Evolutionary conservation across 2,329 filamentous ascomycete species (phyloP).

Genomic region (Curvularia spicifera): DNA sequence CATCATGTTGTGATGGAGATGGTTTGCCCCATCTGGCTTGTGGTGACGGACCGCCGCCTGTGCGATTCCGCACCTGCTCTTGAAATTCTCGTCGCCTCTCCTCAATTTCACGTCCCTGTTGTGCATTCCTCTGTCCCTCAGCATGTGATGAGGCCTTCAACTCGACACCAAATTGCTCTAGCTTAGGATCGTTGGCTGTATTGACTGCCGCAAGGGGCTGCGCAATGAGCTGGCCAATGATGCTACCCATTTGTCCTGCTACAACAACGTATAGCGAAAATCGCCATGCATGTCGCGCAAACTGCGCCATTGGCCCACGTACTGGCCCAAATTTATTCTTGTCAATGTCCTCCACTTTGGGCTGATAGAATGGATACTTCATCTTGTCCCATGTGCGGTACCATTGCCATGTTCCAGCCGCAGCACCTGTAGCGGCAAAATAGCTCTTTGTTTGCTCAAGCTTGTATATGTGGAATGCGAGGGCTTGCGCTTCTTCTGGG

Average conservation of each 20-base stretch:
- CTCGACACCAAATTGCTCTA: conserved; percentile 50
- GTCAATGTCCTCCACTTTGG: conserved; percentile 48
- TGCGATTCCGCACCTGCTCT: conserved; percentile 26
- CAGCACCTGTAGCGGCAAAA: conserved; percentile 45
- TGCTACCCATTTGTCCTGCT: conserved; percentile 39
- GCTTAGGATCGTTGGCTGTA: conserved; percentile 49
- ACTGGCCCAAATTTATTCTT: conserved; percentile 48
- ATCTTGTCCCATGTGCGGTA: conserved; percentile 45
- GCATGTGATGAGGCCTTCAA: conserved; percentile 37
- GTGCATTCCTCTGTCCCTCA: conserved; percentile 18
- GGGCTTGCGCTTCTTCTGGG: conserved; percentile 52
- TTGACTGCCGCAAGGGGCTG: conserved; percentile 44
- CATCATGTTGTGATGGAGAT: conserved; percentile 24
- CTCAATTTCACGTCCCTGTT: conserved; percentile 27
- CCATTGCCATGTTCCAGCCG: conserved; percentile 41
- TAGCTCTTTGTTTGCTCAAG: conserved; percentile 49
- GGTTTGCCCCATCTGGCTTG: conserved; percentile 41
- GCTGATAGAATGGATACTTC: conserved; percentile 53
- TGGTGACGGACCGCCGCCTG: conserved; percentile 47
- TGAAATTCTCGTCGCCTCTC: conserved; percentile 30
- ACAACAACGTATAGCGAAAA: conserved; percentile 35
- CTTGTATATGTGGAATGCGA: conserved; percentile 51
- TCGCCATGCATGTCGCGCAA: conserved; percentile 38
- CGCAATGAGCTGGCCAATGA: conserved; percentile 44
- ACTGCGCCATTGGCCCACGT: conserved; percentile 43